Percentiles rank a stretch among this genome's conserved stretches.
phyloP scores from a whole-genome alignment of 1,284 basidiomycete species.

The Microbotryomycetes sp. region DNA sequence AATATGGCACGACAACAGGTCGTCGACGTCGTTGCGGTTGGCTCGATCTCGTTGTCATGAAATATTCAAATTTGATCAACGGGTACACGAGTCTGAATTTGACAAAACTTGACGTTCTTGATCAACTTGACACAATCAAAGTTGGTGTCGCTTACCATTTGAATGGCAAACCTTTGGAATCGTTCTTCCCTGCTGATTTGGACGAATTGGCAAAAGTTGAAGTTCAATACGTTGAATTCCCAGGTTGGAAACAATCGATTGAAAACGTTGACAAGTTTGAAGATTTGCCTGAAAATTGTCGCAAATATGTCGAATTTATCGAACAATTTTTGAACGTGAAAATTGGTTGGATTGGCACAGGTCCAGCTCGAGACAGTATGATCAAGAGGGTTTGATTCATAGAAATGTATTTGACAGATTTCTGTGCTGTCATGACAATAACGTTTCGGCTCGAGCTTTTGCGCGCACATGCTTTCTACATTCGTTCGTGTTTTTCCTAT shows the following conservation, averaged over 20 bases:
- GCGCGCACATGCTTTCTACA: too few species aligned
- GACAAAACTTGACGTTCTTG: conserved; percentile 92
- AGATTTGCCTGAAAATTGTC: conserved; percentile 79
- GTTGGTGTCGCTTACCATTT: conserved; percentile 74
- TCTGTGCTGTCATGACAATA: too few species aligned
- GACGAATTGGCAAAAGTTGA: conserved; percentile 53
- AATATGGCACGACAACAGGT: conserved; percentile 89
- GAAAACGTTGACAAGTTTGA: conserved; percentile 59
- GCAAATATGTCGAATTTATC: conserved; percentile 81
- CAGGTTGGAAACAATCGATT: conserved; percentile 87
- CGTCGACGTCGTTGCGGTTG: conserved; percentile 89
- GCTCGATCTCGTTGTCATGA: conserved; percentile 93
- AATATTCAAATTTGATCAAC: conserved; percentile 88
- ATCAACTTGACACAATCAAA: conserved; percentile 80
- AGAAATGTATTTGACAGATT: too few species aligned
- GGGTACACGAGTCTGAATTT: conserved; percentile 91
- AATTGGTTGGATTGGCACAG: conserved; percentile 87
- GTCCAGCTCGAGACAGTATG: conserved; percentile 77
- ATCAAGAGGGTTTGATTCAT: conserved; percentile 41
- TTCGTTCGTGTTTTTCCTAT: too few species aligned
- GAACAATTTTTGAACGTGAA: conserved; percentile 72
- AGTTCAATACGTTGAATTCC: conserved; percentile 82
- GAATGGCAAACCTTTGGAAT: conserved; percentile 63
- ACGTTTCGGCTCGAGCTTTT: too few species aligned
- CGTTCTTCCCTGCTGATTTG: conserved; percentile 67